These are phyloP conservation scores for Colletotrichum filicis DNA, from an alignment of 2,329 filamentous ascomycete genomes.

Conservation along the genomic window DNA sequence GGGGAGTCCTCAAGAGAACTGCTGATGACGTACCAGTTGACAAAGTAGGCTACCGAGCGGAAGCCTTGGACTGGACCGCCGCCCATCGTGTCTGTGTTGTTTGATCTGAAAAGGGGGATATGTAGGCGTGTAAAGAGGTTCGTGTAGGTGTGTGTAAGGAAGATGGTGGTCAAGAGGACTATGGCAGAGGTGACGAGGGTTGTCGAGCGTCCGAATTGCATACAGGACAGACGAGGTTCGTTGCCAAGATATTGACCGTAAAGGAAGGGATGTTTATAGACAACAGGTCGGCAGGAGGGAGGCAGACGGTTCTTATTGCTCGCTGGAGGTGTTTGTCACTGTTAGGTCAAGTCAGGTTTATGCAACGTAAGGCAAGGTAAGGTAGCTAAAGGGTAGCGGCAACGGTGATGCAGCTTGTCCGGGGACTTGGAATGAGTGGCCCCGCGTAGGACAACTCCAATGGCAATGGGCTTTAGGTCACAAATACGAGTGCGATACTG, in stretches of 20 bases:
- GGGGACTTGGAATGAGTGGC: neutral
- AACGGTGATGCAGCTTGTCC: neutral
- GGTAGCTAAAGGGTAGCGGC: neutral
- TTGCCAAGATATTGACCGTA: neutral
- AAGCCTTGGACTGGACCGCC: slow-evolving; percentile 61
- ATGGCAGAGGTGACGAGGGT: slow-evolving; percentile 35
- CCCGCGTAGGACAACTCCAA: slow-evolving; percentile 15
- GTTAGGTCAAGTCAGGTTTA: neutral
- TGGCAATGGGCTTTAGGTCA: neutral
- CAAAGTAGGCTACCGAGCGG: slow-evolving; percentile 78
- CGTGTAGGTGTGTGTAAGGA: slow-evolving; percentile 37
- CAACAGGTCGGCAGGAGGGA: neutral
- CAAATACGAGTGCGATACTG: slow-evolving; percentile 14
- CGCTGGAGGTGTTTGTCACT: neutral
- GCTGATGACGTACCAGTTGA: slow-evolving; percentile 67
- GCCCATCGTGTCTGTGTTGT: slow-evolving; percentile 48
- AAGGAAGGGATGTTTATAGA: neutral
- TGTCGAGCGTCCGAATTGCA: slow-evolving; percentile 29
- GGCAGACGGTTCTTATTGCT: slow-evolving; percentile 11
- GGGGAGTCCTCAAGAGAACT: no score
- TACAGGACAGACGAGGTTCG: slow-evolving; percentile 9
- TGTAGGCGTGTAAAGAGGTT: slow-evolving; percentile 25
- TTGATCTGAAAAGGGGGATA: slow-evolving; percentile 4
- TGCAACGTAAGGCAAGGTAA: neutral
- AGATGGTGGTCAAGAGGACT: slow-evolving; percentile 37